Evolutionary conservation across 83 land plant species (phyloP).

Genomic region (Picea abies): DNA sequence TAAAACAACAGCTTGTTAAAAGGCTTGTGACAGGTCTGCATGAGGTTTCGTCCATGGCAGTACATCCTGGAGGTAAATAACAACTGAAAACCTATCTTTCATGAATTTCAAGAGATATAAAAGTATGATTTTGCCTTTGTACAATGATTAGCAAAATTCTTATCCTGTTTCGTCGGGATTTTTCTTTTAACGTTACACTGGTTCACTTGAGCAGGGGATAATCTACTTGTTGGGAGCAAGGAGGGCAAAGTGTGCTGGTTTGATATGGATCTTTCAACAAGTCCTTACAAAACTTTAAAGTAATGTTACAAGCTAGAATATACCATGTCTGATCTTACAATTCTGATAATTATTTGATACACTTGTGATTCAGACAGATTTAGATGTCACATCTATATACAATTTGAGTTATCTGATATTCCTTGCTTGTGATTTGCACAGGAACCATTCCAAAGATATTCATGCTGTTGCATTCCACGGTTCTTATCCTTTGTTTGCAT

Average conservation of each 20-base stretch:
- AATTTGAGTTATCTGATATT: background rate
- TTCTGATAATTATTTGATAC: no score
- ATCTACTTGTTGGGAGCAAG: slow-evolving; percentile 87
- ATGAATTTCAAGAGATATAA: background rate
- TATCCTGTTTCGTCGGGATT: background rate
- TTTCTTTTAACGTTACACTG: slow-evolving; percentile 1
- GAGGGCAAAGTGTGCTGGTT: slow-evolving; percentile 96
- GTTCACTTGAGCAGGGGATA: slow-evolving; percentile 67
- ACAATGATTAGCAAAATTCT: background rate
- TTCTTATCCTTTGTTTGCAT: slow-evolving; percentile 90
- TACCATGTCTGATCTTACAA: no score
- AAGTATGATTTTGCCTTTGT: background rate
- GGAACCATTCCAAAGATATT: slow-evolving; percentile 88
- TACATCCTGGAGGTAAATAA: slow-evolving; percentile 81
- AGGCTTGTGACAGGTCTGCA: slow-evolving; percentile 85
- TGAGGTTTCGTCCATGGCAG: slow-evolving; percentile 85
- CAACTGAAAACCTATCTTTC: background rate
- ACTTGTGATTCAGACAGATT: background rate
- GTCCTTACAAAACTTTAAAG: slow-evolving; percentile 80
- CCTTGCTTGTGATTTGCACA: slow-evolving; percentile 25
- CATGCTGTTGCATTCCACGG: slow-evolving; percentile 82
- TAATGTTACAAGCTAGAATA: slow-evolving; percentile 21
- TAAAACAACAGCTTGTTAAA: slow-evolving; percentile 75
- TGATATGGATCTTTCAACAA: slow-evolving; percentile 93
- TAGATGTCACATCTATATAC: background rate